These are phyloP conservation scores for Aspergillus haitiensis DNA, from an alignment of 495 filamentous ascomycete genomes.

Conservation along the genomic window DNA sequence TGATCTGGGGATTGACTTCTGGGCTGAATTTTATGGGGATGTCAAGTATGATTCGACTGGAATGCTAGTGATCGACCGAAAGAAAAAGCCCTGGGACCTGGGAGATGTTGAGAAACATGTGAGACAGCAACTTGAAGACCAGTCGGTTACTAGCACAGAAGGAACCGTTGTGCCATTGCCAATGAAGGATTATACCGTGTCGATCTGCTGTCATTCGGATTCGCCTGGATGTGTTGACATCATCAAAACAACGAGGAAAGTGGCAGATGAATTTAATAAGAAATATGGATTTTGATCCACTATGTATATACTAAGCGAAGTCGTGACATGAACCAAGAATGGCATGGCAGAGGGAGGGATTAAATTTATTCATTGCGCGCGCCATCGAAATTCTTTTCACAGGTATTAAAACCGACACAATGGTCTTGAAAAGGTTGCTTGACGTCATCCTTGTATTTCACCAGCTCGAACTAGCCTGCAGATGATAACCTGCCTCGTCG, in stretches of 20 bases:
- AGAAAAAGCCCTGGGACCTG: conserved; percentile 54
- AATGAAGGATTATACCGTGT: conserved; percentile 47
- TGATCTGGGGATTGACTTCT: conserved; percentile 55
- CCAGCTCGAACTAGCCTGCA: no score
- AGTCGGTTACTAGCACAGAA: conserved; percentile 46
- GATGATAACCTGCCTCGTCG: background rate
- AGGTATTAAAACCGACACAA: no score
- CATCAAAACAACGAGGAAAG: conserved; percentile 45
- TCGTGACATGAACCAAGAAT: background rate
- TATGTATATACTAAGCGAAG: conserved; percentile 4
- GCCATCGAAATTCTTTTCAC: no score
- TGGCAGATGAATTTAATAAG: conserved; percentile 41
- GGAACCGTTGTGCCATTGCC: conserved; percentile 47
- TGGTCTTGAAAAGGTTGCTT: no score
- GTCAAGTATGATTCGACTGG: conserved; percentile 55
- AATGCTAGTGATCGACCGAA: conserved; percentile 54
- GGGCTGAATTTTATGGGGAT: conserved; percentile 59
- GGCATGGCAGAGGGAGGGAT: background rate
- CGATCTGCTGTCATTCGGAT: conserved; percentile 58
- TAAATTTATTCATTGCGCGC: no score
- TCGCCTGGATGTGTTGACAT: conserved; percentile 53
- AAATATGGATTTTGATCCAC: conserved; percentile 26
- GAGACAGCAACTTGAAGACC: conserved; percentile 43
- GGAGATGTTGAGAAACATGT: conserved; percentile 50
- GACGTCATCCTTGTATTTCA: no score